Percentiles rank a stretch among this genome's conserved stretches.
Conservation (phyloP, 305 asterid genomes). For the Fraxinus greggii region DNA sequence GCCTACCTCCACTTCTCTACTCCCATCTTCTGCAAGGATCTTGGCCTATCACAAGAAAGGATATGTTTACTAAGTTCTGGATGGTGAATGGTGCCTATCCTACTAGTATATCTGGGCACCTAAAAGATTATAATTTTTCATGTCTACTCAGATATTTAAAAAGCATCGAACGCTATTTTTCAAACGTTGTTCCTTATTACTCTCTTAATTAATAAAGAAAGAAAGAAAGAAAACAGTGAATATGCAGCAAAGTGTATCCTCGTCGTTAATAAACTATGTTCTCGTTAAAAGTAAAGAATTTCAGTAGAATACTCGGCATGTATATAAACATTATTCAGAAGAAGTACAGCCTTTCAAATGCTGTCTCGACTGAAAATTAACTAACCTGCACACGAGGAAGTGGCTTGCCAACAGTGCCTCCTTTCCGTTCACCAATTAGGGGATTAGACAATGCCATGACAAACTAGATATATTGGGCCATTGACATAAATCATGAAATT, state of each 20-base stretch:
- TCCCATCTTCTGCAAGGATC: slow-evolving; percentile 68
- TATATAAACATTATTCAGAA: background rate
- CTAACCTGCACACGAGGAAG: slow-evolving; percentile 92
- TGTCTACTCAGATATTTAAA: background rate
- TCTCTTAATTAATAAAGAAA: background rate
- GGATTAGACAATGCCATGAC: slow-evolving; percentile 97
- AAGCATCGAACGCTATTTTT: background rate
- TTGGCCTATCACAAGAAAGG: slow-evolving; percentile 63
- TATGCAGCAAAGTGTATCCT: background rate
- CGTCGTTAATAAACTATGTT: background rate
- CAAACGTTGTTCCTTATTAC: background rate
- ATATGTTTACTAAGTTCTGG: slow-evolving; percentile 16
- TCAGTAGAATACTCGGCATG: background rate
- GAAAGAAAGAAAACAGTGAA: background rate
- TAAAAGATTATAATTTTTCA: background rate
- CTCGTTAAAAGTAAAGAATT: background rate
- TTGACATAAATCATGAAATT: slow-evolving; percentile 13
- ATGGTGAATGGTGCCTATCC: background rate
- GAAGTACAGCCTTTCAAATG: background rate
- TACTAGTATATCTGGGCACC: background rate
- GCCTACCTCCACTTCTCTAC: slow-evolving; percentile 51
- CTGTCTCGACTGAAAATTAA: slow-evolving; percentile 7
- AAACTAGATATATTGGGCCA: slow-evolving; percentile 49
- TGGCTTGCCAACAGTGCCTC: slow-evolving; percentile 94
- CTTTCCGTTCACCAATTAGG: slow-evolving; percentile 71